phyloP scores from a whole-genome alignment of 192 early-diverging fungal genomes.

The Coemansia sp. region DNA sequence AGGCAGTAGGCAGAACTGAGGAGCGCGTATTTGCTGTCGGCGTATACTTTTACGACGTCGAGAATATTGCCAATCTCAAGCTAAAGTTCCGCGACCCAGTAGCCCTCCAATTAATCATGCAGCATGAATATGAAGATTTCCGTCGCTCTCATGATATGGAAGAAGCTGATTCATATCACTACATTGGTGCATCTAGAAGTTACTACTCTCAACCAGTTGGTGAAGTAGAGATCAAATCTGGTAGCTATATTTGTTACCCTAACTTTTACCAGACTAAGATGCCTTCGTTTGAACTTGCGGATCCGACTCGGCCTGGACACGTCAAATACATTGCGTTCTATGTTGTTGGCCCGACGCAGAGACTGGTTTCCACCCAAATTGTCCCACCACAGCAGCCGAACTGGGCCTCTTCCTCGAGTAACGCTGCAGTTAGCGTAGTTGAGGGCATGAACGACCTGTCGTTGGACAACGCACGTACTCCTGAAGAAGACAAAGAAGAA shows the following conservation, averaged over 20 bases:
- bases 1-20: slow-evolving; percentile 60
- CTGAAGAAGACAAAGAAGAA: background rate
- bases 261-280: no score
- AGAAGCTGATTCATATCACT: background rate
- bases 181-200: no score
- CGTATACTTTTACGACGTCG: slow-evolving; percentile 69
- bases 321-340: no score
- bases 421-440: background rate
- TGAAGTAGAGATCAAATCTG: slow-evolving; percentile 47
- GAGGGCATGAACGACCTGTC: background rate
- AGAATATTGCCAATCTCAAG: slow-evolving; percentile 49
- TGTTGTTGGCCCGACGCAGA: background rate
- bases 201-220: slow-evolving; percentile 47
- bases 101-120: slow-evolving; percentile 23
- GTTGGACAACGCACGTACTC: background rate
- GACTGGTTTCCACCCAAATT: slow-evolving; percentile 58
- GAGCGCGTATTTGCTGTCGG: slow-evolving; percentile 75
- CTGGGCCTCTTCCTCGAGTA: slow-evolving; percentile 21
- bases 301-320: no score
- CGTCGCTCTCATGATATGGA: background rate
- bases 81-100: slow-evolving; percentile 24
- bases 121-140: background rate
- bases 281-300: no score
- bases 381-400: slow-evolving; percentile 68
- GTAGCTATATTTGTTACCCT: slow-evolving; percentile 65